Conservation (phyloP, 345 rosid genomes). For the Abelmoschus esculentus region DNA sequence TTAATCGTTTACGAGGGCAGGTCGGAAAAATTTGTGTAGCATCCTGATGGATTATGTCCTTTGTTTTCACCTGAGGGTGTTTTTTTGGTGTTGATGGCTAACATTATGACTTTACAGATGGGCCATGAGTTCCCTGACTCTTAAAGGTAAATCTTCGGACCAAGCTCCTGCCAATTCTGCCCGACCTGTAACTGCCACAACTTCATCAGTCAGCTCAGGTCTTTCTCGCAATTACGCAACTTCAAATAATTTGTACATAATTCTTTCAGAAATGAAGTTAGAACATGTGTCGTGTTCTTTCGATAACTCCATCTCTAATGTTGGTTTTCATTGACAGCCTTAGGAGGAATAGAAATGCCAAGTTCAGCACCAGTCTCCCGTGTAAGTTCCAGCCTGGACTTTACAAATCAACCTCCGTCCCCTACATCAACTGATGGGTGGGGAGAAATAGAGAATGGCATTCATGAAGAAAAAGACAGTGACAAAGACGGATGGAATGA, state of each 20-base stretch:
- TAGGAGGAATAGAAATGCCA: constrained; percentile 45
- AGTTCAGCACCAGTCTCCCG: constrained; percentile 36
- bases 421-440: constrained; percentile 98
- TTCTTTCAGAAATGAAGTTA: background rate
- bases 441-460: constrained; percentile 90
- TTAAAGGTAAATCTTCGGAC: constrained; percentile 84
- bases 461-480: constrained; percentile 54
- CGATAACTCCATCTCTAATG: constrained; percentile 7
- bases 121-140: constrained; percentile 98
- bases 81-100: constrained; percentile 6
- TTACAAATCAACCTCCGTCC: constrained; percentile 63
- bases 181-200: constrained; percentile 33
- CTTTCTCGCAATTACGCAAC: background rate
- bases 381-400: constrained; percentile 57
- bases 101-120: constrained; percentile 42
- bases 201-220: constrained; percentile 66
- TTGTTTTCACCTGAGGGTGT: too few species aligned
- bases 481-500: constrained; percentile 98
- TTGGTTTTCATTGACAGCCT: constrained; percentile 14
- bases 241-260: background rate
- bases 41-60: too few species aligned
- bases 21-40: too few species aligned
- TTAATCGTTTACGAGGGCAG: too few species aligned
- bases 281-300: background rate
- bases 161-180: constrained; percentile 56